Conservation (phyloP, 768 basidiomycete genomes). For the Leccinum truebloodii region DNA sequence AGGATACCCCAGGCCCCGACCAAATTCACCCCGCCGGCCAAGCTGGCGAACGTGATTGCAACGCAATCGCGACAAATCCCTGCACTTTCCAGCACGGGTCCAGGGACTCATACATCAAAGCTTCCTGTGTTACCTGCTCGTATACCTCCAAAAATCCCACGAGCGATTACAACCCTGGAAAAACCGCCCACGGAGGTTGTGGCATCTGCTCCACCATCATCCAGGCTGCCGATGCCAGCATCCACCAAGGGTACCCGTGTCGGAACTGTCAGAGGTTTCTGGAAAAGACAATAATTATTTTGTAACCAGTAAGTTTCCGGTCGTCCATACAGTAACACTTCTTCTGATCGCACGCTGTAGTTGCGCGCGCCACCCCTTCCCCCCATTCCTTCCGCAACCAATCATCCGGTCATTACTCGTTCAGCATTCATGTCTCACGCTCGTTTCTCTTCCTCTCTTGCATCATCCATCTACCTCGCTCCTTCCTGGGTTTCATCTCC, state of each 20-base stretch:
- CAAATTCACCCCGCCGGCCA: conserved; percentile 32
- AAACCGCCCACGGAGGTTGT: conserved; percentile 6
- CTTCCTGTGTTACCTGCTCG: conserved; percentile 24
- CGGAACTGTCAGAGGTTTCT: conserved; percentile 34
- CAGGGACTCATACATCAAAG: conserved; percentile 19
- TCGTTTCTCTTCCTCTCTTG: conserved; percentile 12
- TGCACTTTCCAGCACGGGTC: background rate
- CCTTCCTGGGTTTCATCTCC: conserved; percentile 19
- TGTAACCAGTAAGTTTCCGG: conserved; percentile 9
- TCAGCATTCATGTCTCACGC: conserved; percentile 6
- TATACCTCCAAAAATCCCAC: conserved; percentile 9
- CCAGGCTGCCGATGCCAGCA: conserved; percentile 30
- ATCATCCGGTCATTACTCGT: conserved; percentile 19
- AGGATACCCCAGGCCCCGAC: conserved; percentile 25
- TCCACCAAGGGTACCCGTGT: conserved; percentile 22
- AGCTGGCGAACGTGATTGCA: conserved; percentile 31
- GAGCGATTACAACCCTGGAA: conserved; percentile 4
- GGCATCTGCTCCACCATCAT: conserved; percentile 5
- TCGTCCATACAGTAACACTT: background rate
- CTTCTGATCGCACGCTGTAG: conserved; percentile 3
- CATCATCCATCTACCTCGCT: conserved; percentile 9
- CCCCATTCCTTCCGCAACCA: background rate
- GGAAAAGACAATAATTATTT: conserved; percentile 26
- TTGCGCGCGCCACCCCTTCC: conserved; percentile 1
- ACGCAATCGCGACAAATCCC: conserved; percentile 22